Conservation (phyloP, 768 basidiomycete species). For the Scleroderma bovista region DNA sequence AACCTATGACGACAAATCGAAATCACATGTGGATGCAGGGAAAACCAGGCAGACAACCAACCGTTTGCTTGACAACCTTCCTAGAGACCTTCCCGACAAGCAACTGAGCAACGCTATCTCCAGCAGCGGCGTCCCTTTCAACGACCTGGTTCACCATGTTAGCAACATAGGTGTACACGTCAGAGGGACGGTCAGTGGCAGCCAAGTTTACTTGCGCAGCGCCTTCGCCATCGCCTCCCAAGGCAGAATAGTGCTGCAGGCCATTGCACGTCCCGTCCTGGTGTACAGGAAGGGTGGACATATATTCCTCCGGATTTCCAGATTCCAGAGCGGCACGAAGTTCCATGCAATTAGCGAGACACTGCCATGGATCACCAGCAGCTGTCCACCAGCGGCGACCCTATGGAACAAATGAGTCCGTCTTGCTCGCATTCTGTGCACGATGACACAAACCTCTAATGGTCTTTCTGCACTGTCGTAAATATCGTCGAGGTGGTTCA, state of each 20-base stretch:
- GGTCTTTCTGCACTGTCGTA: constrained; percentile 81
- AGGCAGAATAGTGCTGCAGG: constrained; percentile 95
- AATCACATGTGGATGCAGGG: neutral
- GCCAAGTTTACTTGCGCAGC: constrained; percentile 90
- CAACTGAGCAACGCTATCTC: constrained; percentile 49
- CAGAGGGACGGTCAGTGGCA: constrained; percentile 79
- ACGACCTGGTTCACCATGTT: constrained; percentile 74
- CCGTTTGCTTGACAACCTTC: constrained; percentile 98
- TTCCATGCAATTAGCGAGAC: constrained; percentile 89
- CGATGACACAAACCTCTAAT: constrained; percentile 47
- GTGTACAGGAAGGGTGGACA: constrained; percentile 82
- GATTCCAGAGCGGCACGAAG: constrained; percentile 75
- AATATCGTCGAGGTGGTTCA: constrained; percentile 67
- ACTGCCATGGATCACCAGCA: constrained; percentile 98
- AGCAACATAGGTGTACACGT: constrained; percentile 92
- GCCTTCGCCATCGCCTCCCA: constrained; percentile 87
- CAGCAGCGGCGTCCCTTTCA: constrained; percentile 47
- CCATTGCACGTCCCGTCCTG: constrained; percentile 99
- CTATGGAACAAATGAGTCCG: constrained; percentile 28
- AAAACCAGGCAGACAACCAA: constrained; percentile 28
- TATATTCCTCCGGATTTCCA: constrained; percentile 49
- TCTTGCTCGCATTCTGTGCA: neutral
- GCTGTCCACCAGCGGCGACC: constrained; percentile 83
- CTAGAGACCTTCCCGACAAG: constrained; percentile 76
- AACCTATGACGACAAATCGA: constrained; percentile 44